Conservation (phyloP, 2,329 filamentous ascomycete genomes). For the Ascochyta pisi region DNA sequence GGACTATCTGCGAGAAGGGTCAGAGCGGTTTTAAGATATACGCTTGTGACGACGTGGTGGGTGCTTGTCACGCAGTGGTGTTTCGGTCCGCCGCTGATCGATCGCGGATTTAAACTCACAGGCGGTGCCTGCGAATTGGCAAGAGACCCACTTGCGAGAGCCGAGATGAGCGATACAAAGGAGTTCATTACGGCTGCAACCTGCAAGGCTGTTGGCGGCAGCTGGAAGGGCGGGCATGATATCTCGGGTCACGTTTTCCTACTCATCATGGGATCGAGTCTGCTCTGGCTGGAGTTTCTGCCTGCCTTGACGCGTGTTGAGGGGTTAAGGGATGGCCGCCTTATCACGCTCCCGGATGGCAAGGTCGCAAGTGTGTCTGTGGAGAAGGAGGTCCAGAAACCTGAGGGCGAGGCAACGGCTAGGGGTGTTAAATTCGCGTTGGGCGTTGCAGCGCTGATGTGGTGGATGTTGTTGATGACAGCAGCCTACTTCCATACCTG, state of each 20-base stretch:
- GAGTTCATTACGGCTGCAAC: conserved; percentile 74
- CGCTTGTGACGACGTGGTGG: conserved; percentile 78
- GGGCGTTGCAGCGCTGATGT: conserved; percentile 71
- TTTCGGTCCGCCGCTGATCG: conserved; percentile 89
- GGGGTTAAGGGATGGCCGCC: conserved; percentile 65
- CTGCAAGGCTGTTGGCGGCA: conserved; percentile 82
- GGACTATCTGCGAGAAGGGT: conserved; percentile 54
- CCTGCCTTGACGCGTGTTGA: conserved; percentile 60
- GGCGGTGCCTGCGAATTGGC: conserved; percentile 80
- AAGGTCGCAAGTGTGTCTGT: conserved; percentile 59
- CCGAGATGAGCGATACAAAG: conserved; percentile 54
- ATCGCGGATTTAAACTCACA: conserved; percentile 86
- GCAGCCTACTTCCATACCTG: conserved; percentile 98
- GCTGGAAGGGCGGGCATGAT: conserved; percentile 93
- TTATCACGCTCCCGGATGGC: conserved; percentile 71
- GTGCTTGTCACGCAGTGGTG: conserved; percentile 93
- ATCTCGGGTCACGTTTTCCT: conserved; percentile 96
- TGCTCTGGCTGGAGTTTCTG: conserved; percentile 82
- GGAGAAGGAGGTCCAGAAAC: conserved; percentile 51
- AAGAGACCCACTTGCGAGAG: conserved; percentile 55
- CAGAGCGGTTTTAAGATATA: conserved; percentile 72
- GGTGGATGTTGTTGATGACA: conserved; percentile 99
- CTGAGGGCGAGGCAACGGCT: conserved; percentile 48
- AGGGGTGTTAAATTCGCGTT: conserved; percentile 63
- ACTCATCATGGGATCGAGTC: conserved; percentile 81